A percentile compares a stretch with the other conserved stretches of the same genome.
Evolutionary conservation across 306 rosid genomes (phyloP).

Genomic region (Fragaria ananassa): DNA sequence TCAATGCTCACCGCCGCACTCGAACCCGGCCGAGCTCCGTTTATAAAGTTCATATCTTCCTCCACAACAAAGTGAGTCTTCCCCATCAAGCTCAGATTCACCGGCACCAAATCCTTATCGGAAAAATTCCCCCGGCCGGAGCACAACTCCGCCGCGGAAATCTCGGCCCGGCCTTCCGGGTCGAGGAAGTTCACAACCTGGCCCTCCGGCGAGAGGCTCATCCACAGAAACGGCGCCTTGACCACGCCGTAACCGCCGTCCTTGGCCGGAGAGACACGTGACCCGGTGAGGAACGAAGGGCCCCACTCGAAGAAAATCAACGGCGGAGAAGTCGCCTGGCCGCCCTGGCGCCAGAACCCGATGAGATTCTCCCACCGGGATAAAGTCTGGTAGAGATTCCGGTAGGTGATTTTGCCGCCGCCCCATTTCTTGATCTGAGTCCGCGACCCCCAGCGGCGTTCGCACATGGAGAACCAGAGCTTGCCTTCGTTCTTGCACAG

Average conservation of each 20-base stretch:
- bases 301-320: slow-evolving; percentile 92
- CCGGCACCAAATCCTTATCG: slow-evolving; percentile 51
- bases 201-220: slow-evolving; percentile 66
- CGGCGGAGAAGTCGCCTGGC: slow-evolving; percentile 48
- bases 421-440: slow-evolving; percentile 75
- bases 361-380: slow-evolving; percentile 66
- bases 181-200: slow-evolving; percentile 50
- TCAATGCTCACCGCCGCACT: slow-evolving; percentile 35
- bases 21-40: slow-evolving; percentile 40
- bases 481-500: slow-evolving; percentile 58
- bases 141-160: slow-evolving; percentile 18
- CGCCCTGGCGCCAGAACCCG: slow-evolving; percentile 94
- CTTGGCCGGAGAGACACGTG: slow-evolving; percentile 65
- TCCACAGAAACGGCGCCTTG: slow-evolving; percentile 62
- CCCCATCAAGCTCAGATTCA: slow-evolving; percentile 70
- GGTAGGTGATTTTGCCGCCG: slow-evolving; percentile 46
- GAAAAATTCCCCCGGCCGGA: slow-evolving; percentile 23
- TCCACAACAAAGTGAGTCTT: slow-evolving; percentile 70
- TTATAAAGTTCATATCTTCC: slow-evolving; percentile 48
- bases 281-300: slow-evolving; percentile 50
- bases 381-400: slow-evolving; percentile 58
- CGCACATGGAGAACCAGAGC: slow-evolving; percentile 83
- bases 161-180: slow-evolving; percentile 51
- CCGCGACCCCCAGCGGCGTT: slow-evolving; percentile 78
- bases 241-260: slow-evolving; percentile 48